These are phyloP conservation scores for Mucuna pruriens DNA, from an alignment of 306 rosid genomes.

Conservation along the genomic window DNA sequence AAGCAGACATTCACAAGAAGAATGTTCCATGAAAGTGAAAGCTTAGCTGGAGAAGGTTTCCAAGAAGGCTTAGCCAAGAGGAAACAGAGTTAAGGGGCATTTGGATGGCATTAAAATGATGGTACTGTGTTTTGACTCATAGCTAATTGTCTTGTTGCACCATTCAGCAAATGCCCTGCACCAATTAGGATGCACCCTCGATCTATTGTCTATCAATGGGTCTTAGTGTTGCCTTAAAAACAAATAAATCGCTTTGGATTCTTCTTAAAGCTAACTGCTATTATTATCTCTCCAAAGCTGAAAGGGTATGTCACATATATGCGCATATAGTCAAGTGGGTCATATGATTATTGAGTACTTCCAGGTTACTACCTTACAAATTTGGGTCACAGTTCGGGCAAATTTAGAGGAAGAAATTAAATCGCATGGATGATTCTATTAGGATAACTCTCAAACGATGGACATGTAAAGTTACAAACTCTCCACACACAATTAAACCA, in stretches of 20 bases:
- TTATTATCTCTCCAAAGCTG: slow-evolving; percentile 33
- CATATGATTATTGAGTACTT: slow-evolving; percentile 46
- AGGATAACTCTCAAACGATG: slow-evolving; percentile 22
- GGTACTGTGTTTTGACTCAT: slow-evolving; percentile 44
- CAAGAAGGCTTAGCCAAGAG: slow-evolving; percentile 53
- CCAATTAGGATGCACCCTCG: slow-evolving; percentile 38
- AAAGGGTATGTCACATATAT: slow-evolving; percentile 22
- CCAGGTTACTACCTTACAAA: slow-evolving; percentile 48
- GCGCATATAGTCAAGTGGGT: slow-evolving; percentile 46
- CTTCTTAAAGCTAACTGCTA: slow-evolving; percentile 47
- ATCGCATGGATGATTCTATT: slow-evolving; percentile 5
- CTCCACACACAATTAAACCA: slow-evolving; percentile 11
- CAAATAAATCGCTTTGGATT: slow-evolving; percentile 66
- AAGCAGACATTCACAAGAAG: slow-evolving; percentile 46
- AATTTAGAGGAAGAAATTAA: not conserved
- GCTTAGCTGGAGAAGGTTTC: slow-evolving; percentile 52
- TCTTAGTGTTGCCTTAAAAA: slow-evolving; percentile 52
- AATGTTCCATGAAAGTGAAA: slow-evolving; percentile 54
- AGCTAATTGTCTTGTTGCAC: slow-evolving; percentile 51
- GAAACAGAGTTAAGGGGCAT: slow-evolving; percentile 43
- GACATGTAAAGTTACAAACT: not conserved
- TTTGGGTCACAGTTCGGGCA: slow-evolving; percentile 33
- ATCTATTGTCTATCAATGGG: slow-evolving; percentile 44
- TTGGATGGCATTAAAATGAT: slow-evolving; percentile 34
- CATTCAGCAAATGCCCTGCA: slow-evolving; percentile 36